Conservation (phyloP, 2,329 filamentous ascomycete genomes). For the Didymella glomerata region DNA sequence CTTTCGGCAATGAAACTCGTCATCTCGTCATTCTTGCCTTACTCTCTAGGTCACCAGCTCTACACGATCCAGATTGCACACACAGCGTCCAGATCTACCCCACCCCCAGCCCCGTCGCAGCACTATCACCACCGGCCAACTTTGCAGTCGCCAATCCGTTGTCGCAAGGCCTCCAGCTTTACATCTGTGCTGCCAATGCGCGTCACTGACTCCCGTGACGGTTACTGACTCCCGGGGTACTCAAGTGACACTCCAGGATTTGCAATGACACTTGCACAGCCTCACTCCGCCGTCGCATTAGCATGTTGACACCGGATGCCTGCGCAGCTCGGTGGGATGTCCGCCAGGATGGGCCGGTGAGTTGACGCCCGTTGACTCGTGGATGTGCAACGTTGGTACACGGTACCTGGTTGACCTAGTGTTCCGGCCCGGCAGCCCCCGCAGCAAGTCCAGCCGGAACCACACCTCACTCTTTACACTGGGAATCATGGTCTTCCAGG, state of each 20-base stretch:
- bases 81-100: neutral
- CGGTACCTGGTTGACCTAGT: slow-evolving; percentile 8
- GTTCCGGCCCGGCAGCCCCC: slow-evolving; percentile 20
- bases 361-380: slow-evolving; percentile 12
- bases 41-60: neutral
- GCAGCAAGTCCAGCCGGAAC: slow-evolving; percentile 5
- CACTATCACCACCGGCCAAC: neutral
- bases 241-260: neutral
- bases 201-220: slow-evolving; percentile 10
- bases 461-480: neutral
- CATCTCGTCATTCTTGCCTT: slow-evolving; percentile 13
- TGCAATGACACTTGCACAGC: slow-evolving; percentile 7
- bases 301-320: neutral
- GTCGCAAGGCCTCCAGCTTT: slow-evolving; percentile 12
- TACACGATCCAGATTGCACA: slow-evolving; percentile 1
- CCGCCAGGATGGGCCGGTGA: slow-evolving; percentile 5
- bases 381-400: slow-evolving; percentile 4
- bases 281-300: slow-evolving; percentile 10
- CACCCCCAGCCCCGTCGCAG: neutral
- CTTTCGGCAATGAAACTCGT: neutral
- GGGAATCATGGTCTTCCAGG: neutral
- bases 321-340: neutral
- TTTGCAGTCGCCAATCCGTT: neutral
- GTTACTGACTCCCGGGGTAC: neutral
- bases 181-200: slow-evolving; percentile 1